Evolutionary conservation across 2,329 filamentous ascomycete genomes (phyloP), one percentile per base, ranked within the genome.

Genomic region (Epichloe gansuensis): DNA sequence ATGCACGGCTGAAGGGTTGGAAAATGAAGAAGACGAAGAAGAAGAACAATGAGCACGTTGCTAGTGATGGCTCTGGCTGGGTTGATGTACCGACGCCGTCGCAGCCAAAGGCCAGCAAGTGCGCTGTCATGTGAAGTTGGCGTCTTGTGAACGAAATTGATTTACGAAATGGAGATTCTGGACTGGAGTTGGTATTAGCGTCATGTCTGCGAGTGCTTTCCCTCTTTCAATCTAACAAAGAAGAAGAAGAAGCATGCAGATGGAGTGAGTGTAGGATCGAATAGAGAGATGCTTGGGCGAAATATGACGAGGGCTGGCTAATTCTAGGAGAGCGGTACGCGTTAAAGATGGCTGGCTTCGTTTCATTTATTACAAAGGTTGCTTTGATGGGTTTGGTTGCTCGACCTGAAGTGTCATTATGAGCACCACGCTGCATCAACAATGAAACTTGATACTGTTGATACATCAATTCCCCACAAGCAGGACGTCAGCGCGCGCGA

Each of bases 1-100:
- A 83, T 55, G 80, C 80, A 1, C 80, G 75, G 66, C 74, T 72
- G 59, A 72, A 71, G 35, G 80, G 80, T 0, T 83, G 80, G 79
- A 72, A 65, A 39, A 66, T 69, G 54, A 70, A 63, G 55, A 74
- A 70, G 58, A 67, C 67, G 48, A 71, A 66, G 55, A 69, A 66
- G 59, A 67, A 67, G 52, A 12, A 43, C 8, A 23, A 21, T 5
- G 63, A 63, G 65, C 72, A 51, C 58, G 37, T 7, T 12, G 43
- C 62, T 8, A 67, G 63, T 39, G 76, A 72, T 59, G 72, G 65
- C 56, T 68, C 69, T 8, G 75, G 69, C 17, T 81, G 77, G 78
- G 81, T 77, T 1, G 76, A 82, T 57, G 67, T 77, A 12, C 68
- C 72, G 0, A 65, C 62, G 25, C 59, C 53, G 48, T 63, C 60